A percentile compares a stretch with the other conserved stretches of the same genome.
phyloP scores from a whole-genome alignment of 1,284 basidiomycete species.

The Cutaneotrichosporon dermatis region DNA sequence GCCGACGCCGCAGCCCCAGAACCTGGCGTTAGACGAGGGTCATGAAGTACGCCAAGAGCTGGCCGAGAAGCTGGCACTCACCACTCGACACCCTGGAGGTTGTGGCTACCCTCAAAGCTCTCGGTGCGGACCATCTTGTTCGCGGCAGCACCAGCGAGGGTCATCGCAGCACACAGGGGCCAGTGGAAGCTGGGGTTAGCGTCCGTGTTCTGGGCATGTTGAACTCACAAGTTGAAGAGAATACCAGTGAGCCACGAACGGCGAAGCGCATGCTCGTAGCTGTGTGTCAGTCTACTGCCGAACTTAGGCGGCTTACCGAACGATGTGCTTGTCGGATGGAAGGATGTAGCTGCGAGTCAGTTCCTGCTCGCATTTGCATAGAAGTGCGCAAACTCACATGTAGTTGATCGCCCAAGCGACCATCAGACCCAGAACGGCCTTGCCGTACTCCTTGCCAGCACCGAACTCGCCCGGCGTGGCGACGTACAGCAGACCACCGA shows the following conservation, averaged over 20 bases:
- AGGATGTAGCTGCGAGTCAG: slow-evolving; percentile 23
- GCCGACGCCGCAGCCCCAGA: slow-evolving; percentile 46
- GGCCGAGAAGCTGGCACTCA: neutral
- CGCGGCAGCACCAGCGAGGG: slow-evolving; percentile 46
- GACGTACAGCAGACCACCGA: slow-evolving; percentile 20
- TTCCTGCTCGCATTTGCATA: too few species aligned
- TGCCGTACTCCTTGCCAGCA: slow-evolving; percentile 35
- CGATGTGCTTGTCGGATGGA: slow-evolving; percentile 27
- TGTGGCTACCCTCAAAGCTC: neutral
- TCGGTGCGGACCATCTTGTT: slow-evolving; percentile 25
- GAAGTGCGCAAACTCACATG: slow-evolving; percentile 21
- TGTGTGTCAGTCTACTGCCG: slow-evolving; percentile 2
- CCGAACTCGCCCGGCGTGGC: slow-evolving; percentile 16
- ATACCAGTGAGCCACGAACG: slow-evolving; percentile 46
- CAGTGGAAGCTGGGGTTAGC: slow-evolving; percentile 38
- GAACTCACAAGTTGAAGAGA: slow-evolving; percentile 38
- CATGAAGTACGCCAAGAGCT: too few species aligned
- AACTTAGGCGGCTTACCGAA: neutral
- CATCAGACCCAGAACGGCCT: slow-evolving; percentile 46
- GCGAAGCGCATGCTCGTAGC: slow-evolving; percentile 47
- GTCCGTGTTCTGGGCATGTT: too few species aligned
- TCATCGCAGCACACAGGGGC: slow-evolving; percentile 44
- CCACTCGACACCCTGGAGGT: neutral
- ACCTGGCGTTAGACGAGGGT: neutral
- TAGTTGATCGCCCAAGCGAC: slow-evolving; percentile 50